Evolutionary conservation across 129 eudicot species (phyloP).

Genomic region (Lactuca sativa): DNA sequence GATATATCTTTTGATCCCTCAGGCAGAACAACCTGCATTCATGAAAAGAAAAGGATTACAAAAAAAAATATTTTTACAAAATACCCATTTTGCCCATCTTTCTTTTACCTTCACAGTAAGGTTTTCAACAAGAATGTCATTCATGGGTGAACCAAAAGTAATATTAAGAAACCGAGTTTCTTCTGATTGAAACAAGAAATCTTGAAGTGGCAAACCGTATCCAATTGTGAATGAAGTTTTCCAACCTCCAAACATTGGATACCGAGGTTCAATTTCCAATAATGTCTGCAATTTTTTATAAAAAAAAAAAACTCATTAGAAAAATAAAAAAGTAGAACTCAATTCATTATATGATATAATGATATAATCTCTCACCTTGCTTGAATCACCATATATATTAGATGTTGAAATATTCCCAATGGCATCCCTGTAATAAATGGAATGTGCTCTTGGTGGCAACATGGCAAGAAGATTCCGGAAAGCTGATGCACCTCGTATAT

Average conservation of each 20-base stretch:
- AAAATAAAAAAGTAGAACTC: slow-evolving; percentile 1
- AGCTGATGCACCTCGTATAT: slow-evolving; percentile 76
- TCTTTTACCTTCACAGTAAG: slow-evolving; percentile 75
- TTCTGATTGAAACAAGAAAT: slow-evolving; percentile 70
- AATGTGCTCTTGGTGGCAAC: slow-evolving; percentile 89
- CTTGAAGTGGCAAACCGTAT: slow-evolving; percentile 85
- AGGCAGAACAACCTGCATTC: slow-evolving; percentile 76
- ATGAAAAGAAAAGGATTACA: slow-evolving; percentile 4
- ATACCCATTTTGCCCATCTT: not conserved
- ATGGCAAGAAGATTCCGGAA: slow-evolving; percentile 70
- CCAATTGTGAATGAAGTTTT: slow-evolving; percentile 91
- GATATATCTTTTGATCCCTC: slow-evolving; percentile 86
- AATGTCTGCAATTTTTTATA: slow-evolving; percentile 62
- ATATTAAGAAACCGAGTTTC: slow-evolving; percentile 74
- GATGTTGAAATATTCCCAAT: slow-evolving; percentile 99
- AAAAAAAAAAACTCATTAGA: slow-evolving; percentile 10
- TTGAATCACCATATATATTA: slow-evolving; percentile 59
- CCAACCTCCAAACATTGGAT: slow-evolving; percentile 99
- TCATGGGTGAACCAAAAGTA: slow-evolving; percentile 80
- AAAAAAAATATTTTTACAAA: too few relatives aligned
- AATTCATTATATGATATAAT: not conserved
- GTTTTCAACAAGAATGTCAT: slow-evolving; percentile 71
- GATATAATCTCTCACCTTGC: slow-evolving; percentile 48
- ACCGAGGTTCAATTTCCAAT: slow-evolving; percentile 92
- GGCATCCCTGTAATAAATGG: slow-evolving; percentile 90